These are phyloP conservation scores for Pythium rhizo-oryzae DNA, from an alignment of 352 stramenopile genomes.

Conservation along the genomic window DNA sequence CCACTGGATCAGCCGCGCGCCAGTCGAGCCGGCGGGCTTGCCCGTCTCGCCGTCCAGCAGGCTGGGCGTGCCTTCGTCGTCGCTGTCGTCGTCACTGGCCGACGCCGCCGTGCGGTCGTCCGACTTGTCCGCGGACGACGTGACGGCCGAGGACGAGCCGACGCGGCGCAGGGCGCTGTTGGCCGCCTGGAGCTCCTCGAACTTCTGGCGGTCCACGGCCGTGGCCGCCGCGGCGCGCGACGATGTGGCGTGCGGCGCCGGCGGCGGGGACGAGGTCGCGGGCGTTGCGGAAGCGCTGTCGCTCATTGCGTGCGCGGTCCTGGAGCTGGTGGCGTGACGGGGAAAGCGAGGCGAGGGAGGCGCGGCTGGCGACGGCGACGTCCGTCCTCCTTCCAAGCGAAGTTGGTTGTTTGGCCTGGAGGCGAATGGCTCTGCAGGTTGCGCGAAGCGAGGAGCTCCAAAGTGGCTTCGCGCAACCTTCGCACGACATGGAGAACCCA, in stretches of 20 bases:
- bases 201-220: conserved; percentile 41
- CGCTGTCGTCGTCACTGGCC: conserved; percentile 13
- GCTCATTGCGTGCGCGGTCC: not conserved
- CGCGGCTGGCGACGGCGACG: too few relatives aligned
- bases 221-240: conserved; percentile 4
- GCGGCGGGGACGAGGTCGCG: not conserved
- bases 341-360: not conserved
- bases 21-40: conserved; percentile 44
- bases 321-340: not conserved
- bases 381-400: not conserved
- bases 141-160: conserved; percentile 17
- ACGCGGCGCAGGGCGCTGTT: conserved; percentile 12
- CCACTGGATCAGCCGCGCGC: conserved; percentile 76
- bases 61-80: conserved; percentile 20
- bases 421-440: conserved; percentile 15
- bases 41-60: conserved; percentile 26
- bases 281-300: not conserved
- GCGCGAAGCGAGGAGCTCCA: conserved; percentile 12
- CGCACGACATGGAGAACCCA: conserved; percentile 8
- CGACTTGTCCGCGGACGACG: not conserved
- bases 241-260: not conserved
- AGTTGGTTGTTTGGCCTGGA: conserved; percentile 22
- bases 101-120: not conserved
- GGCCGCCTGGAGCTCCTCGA: conserved; percentile 39
- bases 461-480: conserved; percentile 21